Base-by-base conservation (phyloP, 768 basidiomycete species). In the Leucosporidium creatinivorum region DNA sequence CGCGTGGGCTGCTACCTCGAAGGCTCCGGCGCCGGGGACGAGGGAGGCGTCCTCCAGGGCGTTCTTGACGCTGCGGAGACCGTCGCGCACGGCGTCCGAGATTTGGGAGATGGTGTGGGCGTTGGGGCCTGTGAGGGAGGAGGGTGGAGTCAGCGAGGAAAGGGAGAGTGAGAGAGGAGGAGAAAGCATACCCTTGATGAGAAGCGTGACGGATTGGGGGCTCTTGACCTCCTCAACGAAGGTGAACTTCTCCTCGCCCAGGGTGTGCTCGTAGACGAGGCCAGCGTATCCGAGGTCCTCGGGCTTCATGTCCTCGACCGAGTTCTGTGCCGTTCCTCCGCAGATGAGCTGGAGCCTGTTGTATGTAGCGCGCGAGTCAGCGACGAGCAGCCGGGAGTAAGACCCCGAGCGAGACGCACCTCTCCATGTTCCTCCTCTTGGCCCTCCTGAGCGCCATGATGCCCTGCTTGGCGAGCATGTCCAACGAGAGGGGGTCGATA, bases 221-320 rank as follows among this genome's bases (percentile, higher is more conserved):
- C 88, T 85, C 79, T 88, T 91, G 78, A 97, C 94, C 71, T 99
- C 90, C 79, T 98, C 96, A 63, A 99, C 82, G 77, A 98, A 98
- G 0, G 96, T 99, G 79, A 84, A 99, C 77, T 98, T 99, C 77
- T 99, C 96, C 80, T 99, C 96, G 72, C 96, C 96, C 39, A 99
- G 85, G 25, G 93, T 97, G 80, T 97, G 93, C 80, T 99, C 96
- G 81, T 99, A 99, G 36, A 99, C 92, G 69, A 98, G 86, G 13
- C 96, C 96, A 51, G 96, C 96, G 89, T 91, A 96, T 39, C 96
- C 96, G 59, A 99, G 86, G 44, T 91, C 83, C 62, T 88, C 87
- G 19, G 94, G 92, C 2, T 85, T 86, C 59, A 99, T 84, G 77
- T 99, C 94, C 73, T 99, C 96, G 19, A 97, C 92, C 65, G 93